Evolutionary conservation across 208 protist genomes (phyloP), one percentile per base, ranked within the genome.

Genomic region (Trypanosomatidae sp.): DNA sequence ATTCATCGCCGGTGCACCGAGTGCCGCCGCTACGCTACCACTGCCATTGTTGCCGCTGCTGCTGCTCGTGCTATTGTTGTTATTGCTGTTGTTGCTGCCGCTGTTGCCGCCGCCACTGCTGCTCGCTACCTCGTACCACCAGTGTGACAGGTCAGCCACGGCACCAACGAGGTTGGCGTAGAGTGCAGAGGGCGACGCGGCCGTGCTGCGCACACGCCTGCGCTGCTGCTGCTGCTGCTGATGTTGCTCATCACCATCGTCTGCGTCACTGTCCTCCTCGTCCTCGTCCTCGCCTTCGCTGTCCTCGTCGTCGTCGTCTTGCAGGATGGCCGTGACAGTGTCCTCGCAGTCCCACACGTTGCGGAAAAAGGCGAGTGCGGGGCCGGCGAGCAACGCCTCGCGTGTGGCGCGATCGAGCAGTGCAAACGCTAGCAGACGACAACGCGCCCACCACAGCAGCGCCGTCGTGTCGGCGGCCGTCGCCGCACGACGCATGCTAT

Each of bases 381-480:
- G 30, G 7, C 64, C 64, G 4, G 65, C 55, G 25, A 80, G 41
- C n/a, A 89, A 37, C 21, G 68, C 57, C 15, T 59, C 40, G 8
- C 70, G 67, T 11, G 61, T 58, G 4, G 41, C 7, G 24, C 10
- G 37, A 13, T 59, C 38, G 2, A 86, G 56, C 26, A 74, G 44
- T 43, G 62, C 48, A 35, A 76, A 53, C 39, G 61, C 65, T 7
- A 92, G 56, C 27, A 92, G 48, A 0, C 83, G 74, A 60, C 69
- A 84, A 40, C 83, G 71, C 13, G 68, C 71, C 83, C 83, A 92
- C 78, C 83, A 92, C 44, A 92, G 50, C 30, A 74, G 4, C 15
- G 4, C 41, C 15, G 43, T 41, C 53, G 16, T 49, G 53, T 52
- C 19, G 53, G 54, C 23, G 38, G 48, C 48, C 56, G 38, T 2